Evolutionary conservation across 495 filamentous ascomycete genomes (phyloP), one percentile per base, ranked within the genome.

Genomic region (Podospora pseudopauciseta): DNA sequence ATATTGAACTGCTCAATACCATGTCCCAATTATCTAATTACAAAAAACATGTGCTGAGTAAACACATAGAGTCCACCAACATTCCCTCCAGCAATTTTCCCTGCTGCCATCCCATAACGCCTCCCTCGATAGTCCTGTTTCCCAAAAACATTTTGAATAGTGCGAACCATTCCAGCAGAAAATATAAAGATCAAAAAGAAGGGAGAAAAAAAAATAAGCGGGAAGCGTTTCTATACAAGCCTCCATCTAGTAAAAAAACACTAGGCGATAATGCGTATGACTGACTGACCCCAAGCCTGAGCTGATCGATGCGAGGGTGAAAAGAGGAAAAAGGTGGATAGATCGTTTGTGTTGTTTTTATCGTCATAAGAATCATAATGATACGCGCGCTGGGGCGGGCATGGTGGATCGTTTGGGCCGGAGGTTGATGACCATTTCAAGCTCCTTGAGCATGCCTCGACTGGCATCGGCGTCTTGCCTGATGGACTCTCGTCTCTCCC

Each of bases 381-480:
- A 80, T 15, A 75, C 67, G 32, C 77, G 72, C 61, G 67, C 72
- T 4, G 65, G 65, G 32, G 71, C 65, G 26, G 68, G 67, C 64
- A 64, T 74, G 11, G 74, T 68, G 0, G 73, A 68, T 3, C 80
- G 55, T 60, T 78, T 79, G 2, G 91, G 89, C 66, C 92, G 81
- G 67, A 93, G 81, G 76, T 92, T 92, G 68, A 96, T 93, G 60
- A 87, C 93, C 77, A 89, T 91, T 77, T 97, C 91, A 70, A 99
- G 82, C 76, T 99, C 95, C 73, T 89, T 89, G 71, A 98, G 83
- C 92, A 99, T 94, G 69, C 90, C 89, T 27, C 90, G 90, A 67
- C 87, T 93, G 2, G 93, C 91, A 64, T 97, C 92, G 18, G 82
- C 75, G 71, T 89, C 90, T 67, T 93, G 92, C 62, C 87, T 84